phyloP scores from a whole-genome alignment of 352 stramenopile genomes.

The Plasmopara halstedii region DNA sequence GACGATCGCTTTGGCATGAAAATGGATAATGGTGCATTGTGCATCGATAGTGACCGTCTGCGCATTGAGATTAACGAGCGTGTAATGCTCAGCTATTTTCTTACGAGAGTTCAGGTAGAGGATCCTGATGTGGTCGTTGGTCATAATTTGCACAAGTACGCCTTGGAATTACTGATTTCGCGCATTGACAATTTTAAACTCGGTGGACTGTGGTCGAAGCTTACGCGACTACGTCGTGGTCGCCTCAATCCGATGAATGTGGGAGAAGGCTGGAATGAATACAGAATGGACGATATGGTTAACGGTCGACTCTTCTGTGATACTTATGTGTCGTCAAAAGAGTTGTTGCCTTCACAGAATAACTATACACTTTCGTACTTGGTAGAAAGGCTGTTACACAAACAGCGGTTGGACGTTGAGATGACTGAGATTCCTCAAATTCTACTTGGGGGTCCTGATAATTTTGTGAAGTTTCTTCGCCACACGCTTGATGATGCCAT shows the following conservation, averaged over 20 bases:
- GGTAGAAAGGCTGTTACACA: slow-evolving; percentile 86
- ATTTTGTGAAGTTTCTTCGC: slow-evolving; percentile 91
- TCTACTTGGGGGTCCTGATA: slow-evolving; percentile 76
- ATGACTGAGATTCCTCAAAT: slow-evolving; percentile 94
- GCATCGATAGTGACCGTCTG: slow-evolving; percentile 46
- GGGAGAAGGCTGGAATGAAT: slow-evolving; percentile 83
- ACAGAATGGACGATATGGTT: slow-evolving; percentile 83
- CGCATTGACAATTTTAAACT: slow-evolving; percentile 91
- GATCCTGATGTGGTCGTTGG: slow-evolving; percentile 98
- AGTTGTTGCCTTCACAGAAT: slow-evolving; percentile 95
- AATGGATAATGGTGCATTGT: slow-evolving; percentile 20
- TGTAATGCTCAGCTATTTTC: slow-evolving; percentile 80
- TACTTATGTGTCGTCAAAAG: slow-evolving; percentile 97
- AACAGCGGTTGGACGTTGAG: slow-evolving; percentile 88
- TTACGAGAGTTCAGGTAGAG: slow-evolving; percentile 90
- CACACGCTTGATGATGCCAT: slow-evolving; percentile 96
- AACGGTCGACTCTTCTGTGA: slow-evolving; percentile 96
- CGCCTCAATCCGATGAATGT: slow-evolving; percentile 70
- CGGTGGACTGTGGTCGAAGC: slow-evolving; percentile 73
- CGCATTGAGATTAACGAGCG: slow-evolving; percentile 77
- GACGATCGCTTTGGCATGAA: slow-evolving; percentile 61
- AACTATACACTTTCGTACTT: slow-evolving; percentile 97
- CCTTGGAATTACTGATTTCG: slow-evolving; percentile 96
- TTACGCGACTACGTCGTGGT: slow-evolving; percentile 74
- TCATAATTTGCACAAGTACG: slow-evolving; percentile 98